Evolutionary conservation across 192 early-diverging fungal species (phyloP).

Genomic region (Endogone sp.): DNA sequence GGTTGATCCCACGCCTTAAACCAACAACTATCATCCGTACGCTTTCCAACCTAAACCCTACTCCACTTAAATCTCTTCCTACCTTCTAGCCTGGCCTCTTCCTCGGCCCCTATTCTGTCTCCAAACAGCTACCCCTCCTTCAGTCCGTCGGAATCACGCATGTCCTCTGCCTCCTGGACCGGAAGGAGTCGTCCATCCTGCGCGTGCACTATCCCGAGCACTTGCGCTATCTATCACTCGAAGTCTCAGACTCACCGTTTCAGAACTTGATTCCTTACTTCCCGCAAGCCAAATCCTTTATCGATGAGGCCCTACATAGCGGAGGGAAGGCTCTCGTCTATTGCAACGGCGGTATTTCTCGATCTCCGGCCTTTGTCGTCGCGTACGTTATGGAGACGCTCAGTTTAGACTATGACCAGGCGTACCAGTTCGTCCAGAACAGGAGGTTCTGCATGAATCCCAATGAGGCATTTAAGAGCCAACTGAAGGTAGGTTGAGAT

Average conservation of each 20-base stretch:
- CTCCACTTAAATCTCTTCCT: neutral
- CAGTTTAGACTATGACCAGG: constrained; percentile 58
- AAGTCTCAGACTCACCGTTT: constrained; percentile 75
- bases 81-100: constrained; percentile 51
- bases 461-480: constrained; percentile 74
- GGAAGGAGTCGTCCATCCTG: constrained; percentile 61
- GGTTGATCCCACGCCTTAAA: too few species aligned
- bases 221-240: constrained; percentile 63
- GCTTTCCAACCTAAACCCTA: neutral
- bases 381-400: constrained; percentile 85
- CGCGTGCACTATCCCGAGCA: constrained; percentile 42
- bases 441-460: constrained; percentile 86
- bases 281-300: constrained; percentile 51
- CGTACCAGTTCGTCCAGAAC: constrained; percentile 83
- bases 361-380: constrained; percentile 82
- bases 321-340: constrained; percentile 60
- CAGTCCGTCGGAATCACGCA: constrained; percentile 63
- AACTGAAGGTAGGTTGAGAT: constrained; percentile 58
- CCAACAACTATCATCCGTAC: too few species aligned
- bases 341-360: constrained; percentile 79
- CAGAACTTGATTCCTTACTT: constrained; percentile 86
- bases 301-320: constrained; percentile 38
- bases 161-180: constrained; percentile 73
- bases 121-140: constrained; percentile 55
- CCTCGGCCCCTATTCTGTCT: constrained; percentile 75